Base-by-base conservation (phyloP, 2,329 filamentous ascomycete genomes). In the Myriangium duriaei region DNA sequence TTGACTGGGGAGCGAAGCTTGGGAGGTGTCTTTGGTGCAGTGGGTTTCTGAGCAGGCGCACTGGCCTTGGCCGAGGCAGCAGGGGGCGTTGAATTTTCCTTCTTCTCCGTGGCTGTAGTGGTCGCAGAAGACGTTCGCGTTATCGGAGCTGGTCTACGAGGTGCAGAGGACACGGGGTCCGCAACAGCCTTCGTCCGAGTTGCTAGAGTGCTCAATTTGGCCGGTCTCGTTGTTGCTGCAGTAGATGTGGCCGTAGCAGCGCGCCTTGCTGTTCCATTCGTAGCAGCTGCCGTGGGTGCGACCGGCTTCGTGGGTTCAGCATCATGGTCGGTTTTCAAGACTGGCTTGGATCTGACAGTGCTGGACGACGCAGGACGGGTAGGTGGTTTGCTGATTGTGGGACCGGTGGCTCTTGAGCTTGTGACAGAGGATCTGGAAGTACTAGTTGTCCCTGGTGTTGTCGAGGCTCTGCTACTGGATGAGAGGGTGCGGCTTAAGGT, bases 331-430 rank as follows among this genome's bases (percentile, higher is more conserved):
- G 36, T 16, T 13, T 19, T 32, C 13, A 28, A 37, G 28, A n/a
- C n/a, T n/a, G 36, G 31, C 36, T 39, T 39, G 16, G 36, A 19
- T 11, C 30, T 31, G 5, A 30, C 15, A 5, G 36, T 28, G n/a
- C 29, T 33, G 13, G 36, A 39, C 11, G 36, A 11, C 13, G 19
- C 12, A 16, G 36, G 30, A 12, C 36, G 36, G 12, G 36, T 33
- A n/a, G 36, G 36, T 15, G 36, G 36, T 18, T 39, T 39, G 18
- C 13, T 39, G 36, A 39, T 39, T 26, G 36, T 39, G 10, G 36
- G 21, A 4, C 36, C 36, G 6, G 36, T 12, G 17, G 36, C 26
- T 14, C 26, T 39, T 6, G 30, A 26, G 19, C 30, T 26, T 16
- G 24, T 32, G 12, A 30, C 14, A 7, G 36, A 33, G 11, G 36